Base-by-base conservation (phyloP, 768 basidiomycete species). In the Boletus tylopilopsis region DNA sequence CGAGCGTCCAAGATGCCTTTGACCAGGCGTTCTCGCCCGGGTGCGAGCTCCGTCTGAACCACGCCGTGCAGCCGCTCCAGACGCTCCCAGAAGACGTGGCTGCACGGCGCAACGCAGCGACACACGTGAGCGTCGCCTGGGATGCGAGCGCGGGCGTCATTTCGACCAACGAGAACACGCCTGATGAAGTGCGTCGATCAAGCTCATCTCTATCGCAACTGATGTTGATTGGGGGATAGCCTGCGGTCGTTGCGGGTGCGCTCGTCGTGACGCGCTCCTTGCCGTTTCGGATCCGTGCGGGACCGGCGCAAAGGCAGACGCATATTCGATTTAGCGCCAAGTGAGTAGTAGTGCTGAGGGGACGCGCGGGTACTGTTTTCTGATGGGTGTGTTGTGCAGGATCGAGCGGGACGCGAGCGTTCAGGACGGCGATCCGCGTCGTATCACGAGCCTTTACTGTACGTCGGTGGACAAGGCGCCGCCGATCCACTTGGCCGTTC, bases 201-300 rank as follows among this genome's bases (percentile, higher is more conserved):
- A n/a, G n/a, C n/a, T n/a, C n/a, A n/a, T n/a, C n/a, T n/a, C n/a
- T n/a, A n/a, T n/a, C n/a, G n/a, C n/a, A n/a, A n/a, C n/a, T n/a
- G n/a, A n/a, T n/a, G n/a, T n/a, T 27, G n/a, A 27, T 21, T 19
- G 15, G 25, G 25, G 13, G 21, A 5, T 19, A 75, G 73, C 58
- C 59, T 2, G 60, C 64, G 5, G 63, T 75, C 40, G 70, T 77
- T 3, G 69, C 72, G 5, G 76, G 77, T 1, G 55, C 60, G 41
- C 63, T 75, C 33, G 56, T 71, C 51, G 64, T 73, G 39, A 73
- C 70, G 23, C 73, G 72, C 21, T 63, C 64, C 3, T 46, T 74
- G 38, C 71, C 69, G 37, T 71, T 74, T 50, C 64, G 70, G 8
- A 68, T 78, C 15, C 71, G 76, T 19, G 77, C 51, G 10, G 50